Evolutionary conservation across 2,329 filamentous ascomycete species (phyloP).

Genomic region (Cercospora sp.): DNA sequence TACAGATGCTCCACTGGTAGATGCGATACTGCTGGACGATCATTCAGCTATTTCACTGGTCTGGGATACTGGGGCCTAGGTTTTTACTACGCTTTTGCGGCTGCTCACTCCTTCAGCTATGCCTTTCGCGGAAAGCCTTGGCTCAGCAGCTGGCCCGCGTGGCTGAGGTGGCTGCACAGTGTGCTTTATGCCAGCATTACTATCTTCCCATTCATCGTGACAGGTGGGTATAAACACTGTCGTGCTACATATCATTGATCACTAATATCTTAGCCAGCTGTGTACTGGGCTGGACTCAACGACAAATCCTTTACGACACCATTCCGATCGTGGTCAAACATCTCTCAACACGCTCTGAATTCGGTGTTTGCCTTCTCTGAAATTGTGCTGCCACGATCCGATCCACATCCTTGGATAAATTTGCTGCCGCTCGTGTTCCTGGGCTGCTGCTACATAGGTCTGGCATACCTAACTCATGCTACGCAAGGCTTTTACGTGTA

Average conservation of each 20-base stretch:
- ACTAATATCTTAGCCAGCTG: slow-evolving; percentile 33
- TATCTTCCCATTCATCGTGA: slow-evolving; percentile 47
- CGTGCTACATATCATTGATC: not conserved
- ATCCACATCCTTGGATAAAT: slow-evolving; percentile 63
- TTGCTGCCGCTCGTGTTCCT: slow-evolving; percentile 68
- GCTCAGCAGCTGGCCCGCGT: slow-evolving; percentile 41
- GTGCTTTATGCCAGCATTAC: slow-evolving; percentile 47
- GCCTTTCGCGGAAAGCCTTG: slow-evolving; percentile 42
- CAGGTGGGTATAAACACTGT: slow-evolving; percentile 39
- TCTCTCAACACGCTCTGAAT: slow-evolving; percentile 76
- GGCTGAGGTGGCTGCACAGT: slow-evolving; percentile 43
- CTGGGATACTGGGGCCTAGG: slow-evolving; percentile 79
- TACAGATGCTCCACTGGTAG: slow-evolving; percentile 60
- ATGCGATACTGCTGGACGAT: slow-evolving; percentile 51
- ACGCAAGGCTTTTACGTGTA: slow-evolving; percentile 76
- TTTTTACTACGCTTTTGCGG: slow-evolving; percentile 72
- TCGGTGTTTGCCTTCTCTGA: slow-evolving; percentile 73
- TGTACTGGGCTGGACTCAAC: slow-evolving; percentile 47
- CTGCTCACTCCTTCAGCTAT: slow-evolving; percentile 70
- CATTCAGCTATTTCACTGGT: slow-evolving; percentile 81
- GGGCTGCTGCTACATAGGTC: slow-evolving; percentile 67
- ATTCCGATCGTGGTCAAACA: slow-evolving; percentile 56
- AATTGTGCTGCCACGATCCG: slow-evolving; percentile 66
- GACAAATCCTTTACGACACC: slow-evolving; percentile 37
- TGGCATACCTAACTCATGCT: slow-evolving; percentile 72